These are phyloP conservation scores for Plenodomus tracheiphilus DNA, from an alignment of 2,329 filamentous ascomycete genomes.

Conservation along the genomic window DNA sequence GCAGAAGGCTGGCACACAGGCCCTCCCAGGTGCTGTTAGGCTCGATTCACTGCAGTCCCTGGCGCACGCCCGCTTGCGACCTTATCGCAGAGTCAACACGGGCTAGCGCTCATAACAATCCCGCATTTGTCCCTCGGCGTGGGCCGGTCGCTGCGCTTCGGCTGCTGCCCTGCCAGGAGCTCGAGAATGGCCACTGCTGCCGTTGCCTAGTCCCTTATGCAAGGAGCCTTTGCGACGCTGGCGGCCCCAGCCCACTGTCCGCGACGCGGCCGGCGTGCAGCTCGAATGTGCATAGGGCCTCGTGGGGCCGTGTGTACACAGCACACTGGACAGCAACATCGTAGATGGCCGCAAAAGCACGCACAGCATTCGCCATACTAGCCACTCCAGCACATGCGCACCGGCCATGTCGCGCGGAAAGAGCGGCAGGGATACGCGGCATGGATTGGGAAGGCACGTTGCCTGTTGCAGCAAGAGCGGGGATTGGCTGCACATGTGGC, in stretches of 20 bases:
- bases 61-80: slow-evolving; percentile 20
- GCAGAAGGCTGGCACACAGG: slow-evolving; percentile 7
- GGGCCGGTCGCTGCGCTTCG: slow-evolving; percentile 4
- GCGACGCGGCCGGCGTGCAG: too few species aligned
- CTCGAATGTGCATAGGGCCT: too few species aligned
- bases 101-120: slow-evolving; percentile 21
- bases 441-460: slow-evolving; percentile 24
- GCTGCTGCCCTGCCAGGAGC: not conserved
- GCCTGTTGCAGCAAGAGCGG: slow-evolving; percentile 5
- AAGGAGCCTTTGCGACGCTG: not conserved
- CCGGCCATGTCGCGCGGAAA: not conserved
- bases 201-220: too few species aligned
- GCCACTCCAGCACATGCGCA: not conserved
- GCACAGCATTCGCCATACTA: not conserved
- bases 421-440: slow-evolving; percentile 14
- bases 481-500: not conserved
- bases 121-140: slow-evolving; percentile 14
- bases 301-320: too few species aligned
- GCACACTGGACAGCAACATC: not conserved
- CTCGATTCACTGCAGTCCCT: slow-evolving; percentile 22
- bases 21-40: slow-evolving; percentile 13
- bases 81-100: slow-evolving; percentile 24
- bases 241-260: too few species aligned
- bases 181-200: not conserved
- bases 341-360: not conserved